A percentile compares a stretch with the other conserved stretches of the same genome.
These are phyloP conservation scores for Coelastrella sp. DNA, from an alignment of 139 green algal species.

Conservation along the genomic window DNA sequence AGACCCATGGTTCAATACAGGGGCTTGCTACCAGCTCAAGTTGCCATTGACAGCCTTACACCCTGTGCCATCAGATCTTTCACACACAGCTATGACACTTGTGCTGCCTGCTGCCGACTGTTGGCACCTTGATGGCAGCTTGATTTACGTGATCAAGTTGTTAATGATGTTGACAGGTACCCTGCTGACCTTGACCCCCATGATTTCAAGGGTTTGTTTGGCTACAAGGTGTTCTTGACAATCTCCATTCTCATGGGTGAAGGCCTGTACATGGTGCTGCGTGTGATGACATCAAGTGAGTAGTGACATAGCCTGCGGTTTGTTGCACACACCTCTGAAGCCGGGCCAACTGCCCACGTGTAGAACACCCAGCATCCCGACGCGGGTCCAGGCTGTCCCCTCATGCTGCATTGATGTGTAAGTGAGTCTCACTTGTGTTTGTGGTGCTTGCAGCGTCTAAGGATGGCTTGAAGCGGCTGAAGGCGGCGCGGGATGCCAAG, in stretches of 20 bases:
- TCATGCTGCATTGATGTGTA: background rate
- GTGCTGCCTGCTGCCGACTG: too few relatives aligned
- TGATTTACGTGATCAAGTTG: background rate
- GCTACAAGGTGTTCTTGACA: constrained; percentile 70
- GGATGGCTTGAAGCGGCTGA: background rate
- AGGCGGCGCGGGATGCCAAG: background rate
- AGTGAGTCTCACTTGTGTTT: background rate
- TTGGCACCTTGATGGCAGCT: too few relatives aligned
- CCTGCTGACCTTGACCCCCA: constrained; percentile 47
- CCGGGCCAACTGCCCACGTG: background rate
- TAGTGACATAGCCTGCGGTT: background rate
- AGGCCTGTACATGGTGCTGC: constrained; percentile 64
- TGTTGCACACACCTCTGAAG: background rate
- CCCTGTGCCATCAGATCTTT: too few relatives aligned
- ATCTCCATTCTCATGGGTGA: constrained; percentile 67
- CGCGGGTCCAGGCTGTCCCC: background rate
- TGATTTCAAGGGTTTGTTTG: constrained; percentile 64
- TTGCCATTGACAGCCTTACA: too few relatives aligned
- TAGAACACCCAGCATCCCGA: background rate
- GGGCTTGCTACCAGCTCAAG: too few relatives aligned
- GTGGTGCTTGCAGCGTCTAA: background rate
- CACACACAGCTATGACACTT: too few relatives aligned
- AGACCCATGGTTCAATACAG: too few relatives aligned
- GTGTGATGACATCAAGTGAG: constrained; percentile 51
- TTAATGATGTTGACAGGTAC: constrained; percentile 48